Base-by-base conservation (phyloP, 2,329 filamentous ascomycete species). In the Diplodia intermedia region DNA sequence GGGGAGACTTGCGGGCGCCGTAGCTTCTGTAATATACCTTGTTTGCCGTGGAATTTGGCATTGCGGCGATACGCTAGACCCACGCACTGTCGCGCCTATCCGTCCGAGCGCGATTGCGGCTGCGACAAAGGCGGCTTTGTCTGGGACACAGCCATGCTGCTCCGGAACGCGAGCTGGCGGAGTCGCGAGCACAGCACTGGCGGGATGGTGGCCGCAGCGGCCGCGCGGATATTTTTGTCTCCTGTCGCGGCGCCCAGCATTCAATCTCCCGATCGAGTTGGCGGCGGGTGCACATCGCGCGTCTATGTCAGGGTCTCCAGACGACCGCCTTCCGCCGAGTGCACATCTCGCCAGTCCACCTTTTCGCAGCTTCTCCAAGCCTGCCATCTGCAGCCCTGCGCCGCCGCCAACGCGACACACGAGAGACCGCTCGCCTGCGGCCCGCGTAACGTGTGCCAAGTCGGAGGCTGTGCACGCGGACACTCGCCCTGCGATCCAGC, bases 251-350 rank as follows among this genome's bases (percentile, higher is more conserved):
- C 62, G 62, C 62, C 62, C 50, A 65, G 62, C 62, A 14, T 31
- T 65, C 62, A 52, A 65, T 65, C 62, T 43, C 62, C 62, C 62
- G 33, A 65, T 65, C 23, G 50, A 65, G 62, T 65, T 65, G 62
- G 62, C 62, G 62, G 62, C 60, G 60, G 60, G 52, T 63, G 60
- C 60, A 33, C 47, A 52, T 52, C 47, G 60, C 18, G 43, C 43
- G 47, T 63, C 47, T 38, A 63, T 31, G 33, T 36, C 60, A 63
- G 60, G 60, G 60, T 63, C 57, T 49, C 57, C 57, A 50, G n/a
- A 63, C 60, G 60, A 63, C 60, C 43, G 60, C 26, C 26, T 26
- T 26, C 26, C 26, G 26, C 26, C 43, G 60, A 36, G 14, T 29
- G 18, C 60, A 62, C 40, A 31, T 52, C 29, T 52, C 60, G 31